phyloP scores from a whole-genome alignment of 108 stramenopile genomes.

The Fragilaria crotonensis region DNA sequence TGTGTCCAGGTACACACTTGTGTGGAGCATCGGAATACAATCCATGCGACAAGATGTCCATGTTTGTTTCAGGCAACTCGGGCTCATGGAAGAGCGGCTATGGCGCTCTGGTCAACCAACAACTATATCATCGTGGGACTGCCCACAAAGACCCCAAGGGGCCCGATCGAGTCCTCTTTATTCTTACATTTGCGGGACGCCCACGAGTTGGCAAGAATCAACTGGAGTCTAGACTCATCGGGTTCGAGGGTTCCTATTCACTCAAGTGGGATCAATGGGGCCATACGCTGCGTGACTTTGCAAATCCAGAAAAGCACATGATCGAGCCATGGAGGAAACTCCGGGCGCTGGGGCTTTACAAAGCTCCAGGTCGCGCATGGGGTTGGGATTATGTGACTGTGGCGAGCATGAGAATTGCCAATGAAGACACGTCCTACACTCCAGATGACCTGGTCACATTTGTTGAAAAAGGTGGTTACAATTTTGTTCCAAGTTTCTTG shows the following conservation, averaged over 20 bases:
- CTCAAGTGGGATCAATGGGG: slow-evolving; percentile 55
- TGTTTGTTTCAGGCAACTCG: slow-evolving; percentile 6
- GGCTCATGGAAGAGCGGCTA: slow-evolving; percentile 13
- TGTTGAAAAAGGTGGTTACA: slow-evolving; percentile 26
- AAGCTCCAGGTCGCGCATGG: slow-evolving; percentile 18
- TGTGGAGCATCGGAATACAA: slow-evolving; percentile 5
- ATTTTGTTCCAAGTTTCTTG: slow-evolving; percentile 26
- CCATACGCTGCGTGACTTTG: slow-evolving; percentile 47
- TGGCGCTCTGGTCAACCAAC: slow-evolving; percentile 54
- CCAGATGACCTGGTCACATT: slow-evolving; percentile 23
- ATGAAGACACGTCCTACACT: slow-evolving; percentile 36
- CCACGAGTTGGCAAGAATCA: slow-evolving; percentile 16
- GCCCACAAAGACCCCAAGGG: slow-evolving; percentile 35
- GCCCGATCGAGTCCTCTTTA: slow-evolving; percentile 38
- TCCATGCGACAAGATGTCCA: slow-evolving; percentile 1
- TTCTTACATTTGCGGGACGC: slow-evolving; percentile 54
- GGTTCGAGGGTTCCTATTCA: slow-evolving; percentile 42
- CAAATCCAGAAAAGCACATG: slow-evolving; percentile 29
- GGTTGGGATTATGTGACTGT: slow-evolving; percentile 36
- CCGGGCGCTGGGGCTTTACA: slow-evolving; percentile 34
- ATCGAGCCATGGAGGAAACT: slow-evolving; percentile 27
- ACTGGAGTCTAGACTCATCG: slow-evolving; percentile 32
- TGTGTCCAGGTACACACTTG: slow-evolving; percentile 54
- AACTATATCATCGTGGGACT: slow-evolving; percentile 43
- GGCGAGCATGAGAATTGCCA: slow-evolving; percentile 34